These are phyloP conservation scores for Glaciozyma martinii DNA, from an alignment of 768 basidiomycete species.

Conservation along the genomic window DNA sequence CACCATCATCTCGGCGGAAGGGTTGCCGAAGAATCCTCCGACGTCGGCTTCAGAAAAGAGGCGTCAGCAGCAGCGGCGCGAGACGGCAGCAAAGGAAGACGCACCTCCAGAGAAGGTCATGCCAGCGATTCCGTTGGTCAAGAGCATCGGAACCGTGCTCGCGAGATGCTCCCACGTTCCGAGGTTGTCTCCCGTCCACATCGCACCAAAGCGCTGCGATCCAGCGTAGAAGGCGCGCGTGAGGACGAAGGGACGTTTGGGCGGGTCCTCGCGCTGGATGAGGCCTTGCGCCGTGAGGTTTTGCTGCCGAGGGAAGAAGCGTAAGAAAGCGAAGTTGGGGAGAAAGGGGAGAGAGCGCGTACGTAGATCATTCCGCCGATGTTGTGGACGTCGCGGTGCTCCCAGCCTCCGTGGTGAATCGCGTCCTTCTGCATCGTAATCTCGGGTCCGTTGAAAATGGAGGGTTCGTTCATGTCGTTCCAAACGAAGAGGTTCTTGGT, in stretches of 20 bases:
- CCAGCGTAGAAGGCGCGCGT: conserved; percentile 92
- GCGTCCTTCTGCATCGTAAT: conserved; percentile 70
- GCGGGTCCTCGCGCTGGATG: conserved; percentile 59
- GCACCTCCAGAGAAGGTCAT: conserved; percentile 84
- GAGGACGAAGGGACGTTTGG: conserved; percentile 85
- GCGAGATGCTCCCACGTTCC: conserved; percentile 98
- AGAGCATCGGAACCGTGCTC: conserved; percentile 84
- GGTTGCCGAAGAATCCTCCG: conserved; percentile 98
- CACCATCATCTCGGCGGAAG: conserved; percentile 84
- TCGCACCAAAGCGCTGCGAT: conserved; percentile 88
- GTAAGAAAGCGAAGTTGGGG: background rate
- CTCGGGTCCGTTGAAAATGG: conserved; percentile 98
- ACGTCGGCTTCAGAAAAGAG: conserved; percentile 71
- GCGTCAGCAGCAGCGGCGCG: conserved; percentile 9
- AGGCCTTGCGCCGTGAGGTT: conserved; percentile 77
- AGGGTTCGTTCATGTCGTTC: conserved; percentile 99
- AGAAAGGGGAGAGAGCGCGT: conserved; percentile 11
- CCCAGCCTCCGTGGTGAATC: conserved; percentile 89
- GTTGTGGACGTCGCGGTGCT: conserved; percentile 94
- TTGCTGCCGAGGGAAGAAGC: conserved; percentile 46
- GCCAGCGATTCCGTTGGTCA: conserved; percentile 77
- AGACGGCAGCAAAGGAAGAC: conserved; percentile 37
- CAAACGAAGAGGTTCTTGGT: conserved; percentile 82
- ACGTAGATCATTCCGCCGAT: conserved; percentile 86
- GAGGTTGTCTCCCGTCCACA: conserved; percentile 98